These are phyloP conservation scores for Phallus indusiatus DNA, from an alignment of 768 basidiomycete species.

Conservation along the genomic window DNA sequence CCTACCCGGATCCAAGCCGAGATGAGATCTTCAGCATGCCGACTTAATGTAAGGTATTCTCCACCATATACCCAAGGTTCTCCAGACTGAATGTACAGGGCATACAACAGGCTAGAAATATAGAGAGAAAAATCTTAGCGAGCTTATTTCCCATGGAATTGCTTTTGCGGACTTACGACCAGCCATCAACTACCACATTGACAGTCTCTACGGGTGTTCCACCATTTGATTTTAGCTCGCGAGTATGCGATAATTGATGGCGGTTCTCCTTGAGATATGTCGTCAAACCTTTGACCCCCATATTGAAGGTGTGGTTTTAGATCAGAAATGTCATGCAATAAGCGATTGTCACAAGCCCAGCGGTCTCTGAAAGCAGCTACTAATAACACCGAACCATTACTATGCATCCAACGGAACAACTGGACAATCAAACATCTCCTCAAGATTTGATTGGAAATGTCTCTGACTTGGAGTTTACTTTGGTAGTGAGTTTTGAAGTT, in stretches of 20 bases:
- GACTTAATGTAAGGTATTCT: slow-evolving; percentile 52
- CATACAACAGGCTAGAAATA: slow-evolving; percentile 60
- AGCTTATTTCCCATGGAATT: slow-evolving; percentile 5
- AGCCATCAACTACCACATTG: slow-evolving; percentile 69
- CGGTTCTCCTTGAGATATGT: slow-evolving; percentile 41
- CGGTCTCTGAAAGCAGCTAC: no score
- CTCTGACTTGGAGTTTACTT: no score
- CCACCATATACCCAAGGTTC: slow-evolving; percentile 85
- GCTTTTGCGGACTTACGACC: slow-evolving; percentile 54
- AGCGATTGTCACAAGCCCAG: neutral
- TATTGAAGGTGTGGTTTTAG: slow-evolving; percentile 14
- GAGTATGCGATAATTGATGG: slow-evolving; percentile 27
- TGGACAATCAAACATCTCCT: no score
- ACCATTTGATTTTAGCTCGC: slow-evolving; percentile 19
- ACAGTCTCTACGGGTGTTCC: slow-evolving; percentile 16
- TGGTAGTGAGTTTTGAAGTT: no score
- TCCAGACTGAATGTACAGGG: slow-evolving; percentile 45
- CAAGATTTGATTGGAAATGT: no score
- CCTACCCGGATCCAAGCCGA: slow-evolving; percentile 62
- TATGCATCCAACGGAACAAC: no score
- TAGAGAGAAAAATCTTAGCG: slow-evolving; percentile 7
- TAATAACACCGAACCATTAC: no score
- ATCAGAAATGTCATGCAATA: neutral
- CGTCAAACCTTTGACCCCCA: slow-evolving; percentile 46
- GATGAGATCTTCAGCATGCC: slow-evolving; percentile 41